These are phyloP conservation scores for Aspergillus uvarum DNA, from an alignment of 2,329 filamentous ascomycete genomes.

Conservation along the genomic window DNA sequence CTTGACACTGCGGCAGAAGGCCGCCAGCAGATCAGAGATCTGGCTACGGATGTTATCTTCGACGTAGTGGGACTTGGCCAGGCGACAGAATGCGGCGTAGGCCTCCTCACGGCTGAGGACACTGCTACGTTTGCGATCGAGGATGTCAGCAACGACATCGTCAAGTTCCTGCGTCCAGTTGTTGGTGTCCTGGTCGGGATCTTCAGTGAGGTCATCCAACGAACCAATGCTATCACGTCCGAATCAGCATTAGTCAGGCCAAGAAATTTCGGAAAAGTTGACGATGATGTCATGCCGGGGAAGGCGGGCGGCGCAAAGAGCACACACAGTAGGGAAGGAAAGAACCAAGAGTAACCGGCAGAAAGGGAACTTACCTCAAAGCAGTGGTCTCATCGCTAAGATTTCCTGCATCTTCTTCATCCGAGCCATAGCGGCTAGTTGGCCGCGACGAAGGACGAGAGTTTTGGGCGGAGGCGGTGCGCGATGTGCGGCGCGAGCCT, in stretches of 20 bases:
- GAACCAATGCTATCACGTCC: conserved; percentile 54
- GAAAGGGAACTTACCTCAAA: conserved; percentile 50
- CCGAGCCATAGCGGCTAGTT: conserved; percentile 56
- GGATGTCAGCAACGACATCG: conserved; percentile 68
- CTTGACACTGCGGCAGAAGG: conserved; percentile 70
- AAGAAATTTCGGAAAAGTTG: background rate
- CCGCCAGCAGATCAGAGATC: conserved; percentile 61
- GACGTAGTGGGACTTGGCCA: conserved; percentile 68
- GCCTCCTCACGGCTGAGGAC: conserved; percentile 67
- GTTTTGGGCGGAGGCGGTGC: conserved; percentile 51
- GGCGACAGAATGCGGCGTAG: conserved; percentile 61
- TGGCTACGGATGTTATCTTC: conserved; percentile 60
- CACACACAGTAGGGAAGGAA: background rate
- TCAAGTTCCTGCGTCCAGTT: conserved; percentile 63
- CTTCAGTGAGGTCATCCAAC: conserved; percentile 63
- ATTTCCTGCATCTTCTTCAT: conserved; percentile 58
- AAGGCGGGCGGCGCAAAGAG: conserved; percentile 1
- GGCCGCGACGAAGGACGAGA: conserved; percentile 57
- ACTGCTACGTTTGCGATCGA: conserved; percentile 76
- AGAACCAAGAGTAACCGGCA: conserved; percentile 12
- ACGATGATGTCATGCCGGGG: conserved; percentile 38
- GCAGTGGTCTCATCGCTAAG: conserved; percentile 57
- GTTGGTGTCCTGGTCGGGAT: conserved; percentile 52
- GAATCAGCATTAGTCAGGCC: conserved; percentile 11
- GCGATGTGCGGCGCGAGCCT: conserved; percentile 54